Evolutionary conservation across 108 stramenopile genomes (phyloP), one percentile per base, ranked within the genome.

Genomic region (Schizochytrium sp.): DNA sequence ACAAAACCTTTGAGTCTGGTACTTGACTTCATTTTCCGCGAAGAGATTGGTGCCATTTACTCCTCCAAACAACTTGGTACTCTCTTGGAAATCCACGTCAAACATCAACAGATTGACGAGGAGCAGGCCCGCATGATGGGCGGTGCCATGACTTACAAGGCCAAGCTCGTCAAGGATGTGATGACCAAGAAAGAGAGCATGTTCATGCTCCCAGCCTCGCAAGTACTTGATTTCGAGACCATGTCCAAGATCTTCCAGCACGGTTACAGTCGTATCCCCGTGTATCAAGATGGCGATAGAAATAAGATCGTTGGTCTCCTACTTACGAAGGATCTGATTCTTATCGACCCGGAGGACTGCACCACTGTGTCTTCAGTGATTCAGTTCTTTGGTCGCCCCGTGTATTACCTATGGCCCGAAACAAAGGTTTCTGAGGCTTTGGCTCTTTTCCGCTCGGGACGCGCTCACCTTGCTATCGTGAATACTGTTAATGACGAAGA

Each of bases 251-350:
- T 99, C 49, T 99, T 99, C 94, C 96, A 97, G 91, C 94, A 95
- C 28, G 99, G 99, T 8, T 99, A 95, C 92, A 94, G 93, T 40
- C 92, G 97, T 53, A 96, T 98, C 69, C 97, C 97, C 12, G 95
- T 99, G 45, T 96, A 97, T 90, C 91, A 95, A 41, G 87, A 93
- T 41, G 92, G 59, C 89, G 93, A 98, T 91, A 96, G 97, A 91
- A 57, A 89, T 28, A 88, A 88, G 5, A 92, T 99, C 38, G 95
- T 98, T 57, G 98, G 99, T 40, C 89, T 99, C 58, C 93, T 99
- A 19, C 96, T 98, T 88, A 97, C 97, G 72, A 99, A 99, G 93
- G 99, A 99, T 88, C 95, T 99, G 4, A 99, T 99, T 91, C 98
- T 99, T 89, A 91, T 99, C 45, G 98, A 98, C 91, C 98, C 98